These are phyloP conservation scores for Veloporphyrellus conicus DNA, from an alignment of 1,284 basidiomycete genomes.

Conservation along the genomic window DNA sequence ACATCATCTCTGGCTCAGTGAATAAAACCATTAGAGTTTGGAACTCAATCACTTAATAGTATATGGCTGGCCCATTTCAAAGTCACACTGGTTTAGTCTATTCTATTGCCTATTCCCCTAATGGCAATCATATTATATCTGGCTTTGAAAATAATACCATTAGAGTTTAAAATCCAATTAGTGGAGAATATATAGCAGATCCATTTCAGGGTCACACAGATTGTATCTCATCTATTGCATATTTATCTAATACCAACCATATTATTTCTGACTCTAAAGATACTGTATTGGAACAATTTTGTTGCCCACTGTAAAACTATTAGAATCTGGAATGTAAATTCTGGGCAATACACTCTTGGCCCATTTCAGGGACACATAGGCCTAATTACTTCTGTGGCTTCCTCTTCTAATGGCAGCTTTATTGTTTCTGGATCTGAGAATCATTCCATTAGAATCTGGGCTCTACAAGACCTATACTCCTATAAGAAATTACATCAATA, in stretches of 20 bases:
- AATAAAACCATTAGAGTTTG: conserved; percentile 17
- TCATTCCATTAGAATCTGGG: conserved; percentile 16
- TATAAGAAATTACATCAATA: conserved; percentile 8
- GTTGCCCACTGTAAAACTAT: no score
- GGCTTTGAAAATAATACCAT: conserved; percentile 19
- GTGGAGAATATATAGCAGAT: not conserved
- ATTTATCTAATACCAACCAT: no score
- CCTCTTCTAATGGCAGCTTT: conserved; percentile 16
- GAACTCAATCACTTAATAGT: conserved; percentile 9
- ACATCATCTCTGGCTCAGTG: conserved; percentile 12
- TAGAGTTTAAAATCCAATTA: conserved; percentile 10
- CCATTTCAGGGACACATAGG: conserved; percentile 16
- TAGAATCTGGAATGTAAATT: no score
- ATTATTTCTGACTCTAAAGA: no score
- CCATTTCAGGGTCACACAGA: not conserved
- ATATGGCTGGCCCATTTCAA: conserved; percentile 16
- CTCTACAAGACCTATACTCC: not conserved
- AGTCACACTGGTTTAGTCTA: conserved; percentile 10
- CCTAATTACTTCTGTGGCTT: conserved; percentile 9
- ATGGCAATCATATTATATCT: conserved; percentile 15
- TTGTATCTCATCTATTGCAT: not conserved
- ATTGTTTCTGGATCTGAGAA: conserved; percentile 19
- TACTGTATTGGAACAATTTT: no score
- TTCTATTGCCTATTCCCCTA: conserved; percentile 17
- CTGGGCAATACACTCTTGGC: conserved; percentile 3